Base-by-base conservation (phyloP, 768 basidiomycete genomes). In the Sporobolomyces roseus region DNA sequence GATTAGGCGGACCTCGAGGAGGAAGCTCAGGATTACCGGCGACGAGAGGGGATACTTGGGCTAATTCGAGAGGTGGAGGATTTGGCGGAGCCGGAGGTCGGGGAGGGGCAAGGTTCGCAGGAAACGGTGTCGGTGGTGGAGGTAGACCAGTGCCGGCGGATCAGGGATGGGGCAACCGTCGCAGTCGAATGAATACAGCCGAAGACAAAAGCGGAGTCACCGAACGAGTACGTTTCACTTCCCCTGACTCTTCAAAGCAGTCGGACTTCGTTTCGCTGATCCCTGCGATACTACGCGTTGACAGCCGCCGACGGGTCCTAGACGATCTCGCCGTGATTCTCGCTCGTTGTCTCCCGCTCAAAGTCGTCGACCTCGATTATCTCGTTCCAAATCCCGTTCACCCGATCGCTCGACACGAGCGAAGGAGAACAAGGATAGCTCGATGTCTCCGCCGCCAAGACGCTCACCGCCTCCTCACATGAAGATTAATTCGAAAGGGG, bases 141-240 rank as follows among this genome's bases (percentile, higher is more conserved):
- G 53, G 53, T 25, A 21, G 38, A 45, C 52, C 21, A 12, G 27
- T 23, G 17, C 56, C 51, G 14, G 62, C 62, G 14, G 62, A 68
- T n/a, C 50, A 48, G 29, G 67, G 67, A 7, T 68, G 67, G 67
- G 56, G 56, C 1, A 63, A 49, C 23, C 56, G 67, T 23, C 41
- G 43, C 0, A 2, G 43, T 6, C 61, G 45, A 23, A 17, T 12
- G 7, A 21, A 41, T 9, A 21, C 23, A 13, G 27, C 43, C 30
- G n/a, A 58, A 43, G 38, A 45, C 3, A n/a, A n/a, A n/a, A n/a
- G n/a, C n/a, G n/a, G n/a, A n/a, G n/a, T n/a, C n/a, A n/a, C n/a
- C n/a, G n/a, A n/a, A n/a, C n/a, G n/a, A n/a, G 54, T 62, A 21
- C 21, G 25, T 62, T 38, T 45, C 23, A 12, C n/a, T 41, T 32